Evolutionary conservation across 2,329 filamentous ascomycete species (phyloP), one percentile per base, ranked within the genome.

Genomic region (Pseudogymnoascus sp.): DNA sequence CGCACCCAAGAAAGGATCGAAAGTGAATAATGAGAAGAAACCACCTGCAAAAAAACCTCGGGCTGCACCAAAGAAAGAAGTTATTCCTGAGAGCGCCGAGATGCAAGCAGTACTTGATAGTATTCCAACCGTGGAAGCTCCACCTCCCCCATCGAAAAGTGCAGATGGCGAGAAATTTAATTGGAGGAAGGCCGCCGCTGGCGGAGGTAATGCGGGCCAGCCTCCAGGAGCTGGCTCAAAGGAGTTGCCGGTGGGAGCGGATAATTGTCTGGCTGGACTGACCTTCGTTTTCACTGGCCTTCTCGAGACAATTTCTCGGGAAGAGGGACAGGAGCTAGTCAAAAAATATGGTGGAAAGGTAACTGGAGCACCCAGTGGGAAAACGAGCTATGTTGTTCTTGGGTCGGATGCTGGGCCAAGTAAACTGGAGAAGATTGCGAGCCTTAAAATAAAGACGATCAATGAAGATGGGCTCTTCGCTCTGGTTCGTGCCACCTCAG

Each of bases 241-340:
- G 31, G 91, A 96, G 14, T 78, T 97, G 61, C 95, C 95, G 0
- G 83, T 85, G 19, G 95, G 95, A 6, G 87, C 87, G 62, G 90
- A 95, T 10, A 96, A 97, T 70, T 99, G 95, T 73, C 83, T 99
- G 64, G 87, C 88, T 63, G 95, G 96, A 0, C 81, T 98, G 63
- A 90, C 86, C 0, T 99, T 99, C 73, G 95, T 99, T 28, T 99
- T 99, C 71, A 99, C 96, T 0, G 95, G 95, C 23, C 82, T 97
- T 23, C 80, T 98, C 41, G 84, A 90, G 66, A 87, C 85, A 0
- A 84, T 98, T 64, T 87, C 90, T 51, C 87, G 95, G 66, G 92
- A 96, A 5, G 92, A 96, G 70, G 93, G 86, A 1, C 88, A 93
- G 68, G 87, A 84, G 48, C 80, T 99, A 16, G 91, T 98, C 64